Evolutionary conservation across 78 protist species (phyloP), one percentile per base, ranked within the genome.

Genomic region (Paratrimastix pyriformis): DNA sequence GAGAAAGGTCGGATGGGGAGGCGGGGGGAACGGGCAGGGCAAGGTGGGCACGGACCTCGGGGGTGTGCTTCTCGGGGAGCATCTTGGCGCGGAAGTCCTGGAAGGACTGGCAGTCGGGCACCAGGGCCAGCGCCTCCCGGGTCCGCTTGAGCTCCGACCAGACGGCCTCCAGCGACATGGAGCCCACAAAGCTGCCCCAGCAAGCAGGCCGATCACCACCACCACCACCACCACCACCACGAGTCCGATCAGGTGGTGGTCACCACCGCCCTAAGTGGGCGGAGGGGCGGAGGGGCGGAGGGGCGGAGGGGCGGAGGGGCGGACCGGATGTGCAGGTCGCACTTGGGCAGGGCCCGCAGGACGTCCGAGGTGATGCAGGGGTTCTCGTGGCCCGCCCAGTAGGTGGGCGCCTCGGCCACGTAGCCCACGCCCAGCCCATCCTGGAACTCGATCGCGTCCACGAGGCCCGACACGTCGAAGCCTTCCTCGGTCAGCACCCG

Each of bases 181-280:
- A 65, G 9, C 90, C 90, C 45, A 59, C 84, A 33, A 86, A 76
- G n/a, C n/a, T n/a, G n/a, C n/a, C n/a, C n/a, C n/a, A n/a, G n/a
- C n/a, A n/a, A n/a, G n/a, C n/a, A n/a, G n/a, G n/a, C n/a, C n/a
- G n/a, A n/a, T n/a, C n/a, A n/a, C n/a, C n/a, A n/a, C n/a, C n/a
- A n/a, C n/a, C n/a, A n/a, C n/a, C n/a, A n/a, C n/a, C n/a, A n/a
- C n/a, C n/a, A n/a, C n/a, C n/a, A n/a, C n/a, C n/a, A n/a, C n/a
- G n/a, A n/a, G n/a, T n/a, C n/a, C n/a, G n/a, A n/a, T n/a, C n/a
- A n/a, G n/a, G n/a, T n/a, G n/a, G n/a, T n/a, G n/a, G n/a, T n/a
- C n/a, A n/a, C n/a, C n/a, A n/a, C n/a, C n/a, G n/a, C n/a, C n/a
- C n/a, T n/a, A n/a, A n/a, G n/a, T n/a, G n/a, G n/a, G n/a, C n/a